These are phyloP conservation scores for Salix caprea DNA, from an alignment of 345 rosid species.

Conservation along the genomic window DNA sequence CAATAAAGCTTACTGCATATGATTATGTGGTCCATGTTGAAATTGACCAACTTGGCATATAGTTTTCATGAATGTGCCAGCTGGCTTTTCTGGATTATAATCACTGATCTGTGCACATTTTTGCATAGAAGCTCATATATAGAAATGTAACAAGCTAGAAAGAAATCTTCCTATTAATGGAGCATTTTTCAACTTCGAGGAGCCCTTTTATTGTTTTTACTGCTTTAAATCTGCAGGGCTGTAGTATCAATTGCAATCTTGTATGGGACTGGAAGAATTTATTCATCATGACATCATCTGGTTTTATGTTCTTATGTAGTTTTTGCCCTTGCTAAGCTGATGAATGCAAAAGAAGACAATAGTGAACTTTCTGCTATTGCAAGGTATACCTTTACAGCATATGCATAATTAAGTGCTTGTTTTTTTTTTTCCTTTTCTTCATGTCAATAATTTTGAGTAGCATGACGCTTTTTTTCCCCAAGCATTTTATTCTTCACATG, in stretches of 20 bases:
- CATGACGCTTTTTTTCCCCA: not conserved
- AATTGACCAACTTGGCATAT: not conserved
- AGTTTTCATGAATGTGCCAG: not conserved
- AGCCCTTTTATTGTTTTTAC: not conserved
- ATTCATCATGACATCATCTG: not conserved
- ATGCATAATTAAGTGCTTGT: not conserved
- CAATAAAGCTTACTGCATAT: not conserved
- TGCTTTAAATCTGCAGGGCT: not conserved
- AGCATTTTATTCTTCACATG: not conserved
- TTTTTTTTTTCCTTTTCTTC: not conserved
- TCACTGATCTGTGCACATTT: not conserved
- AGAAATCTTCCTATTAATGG: not conserved
- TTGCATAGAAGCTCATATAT: not conserved
- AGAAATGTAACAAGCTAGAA: not conserved
- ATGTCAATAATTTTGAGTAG: not conserved
- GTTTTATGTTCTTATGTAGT: conserved; percentile 38
- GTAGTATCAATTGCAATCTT: not conserved
- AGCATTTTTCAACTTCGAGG: not conserved
- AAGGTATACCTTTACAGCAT: conserved; percentile 43
- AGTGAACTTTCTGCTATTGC: conserved; percentile 96
- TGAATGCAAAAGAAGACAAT: conserved; percentile 81
- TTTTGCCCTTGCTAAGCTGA: conserved; percentile 87
- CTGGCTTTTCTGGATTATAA: not conserved
- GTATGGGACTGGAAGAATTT: not conserved
- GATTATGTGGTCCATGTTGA: not conserved